Evolutionary conservation across 768 basidiomycete genomes (phyloP), one percentile per base, ranked within the genome.

Genomic region (Gelatoporia subvermispora): DNA sequence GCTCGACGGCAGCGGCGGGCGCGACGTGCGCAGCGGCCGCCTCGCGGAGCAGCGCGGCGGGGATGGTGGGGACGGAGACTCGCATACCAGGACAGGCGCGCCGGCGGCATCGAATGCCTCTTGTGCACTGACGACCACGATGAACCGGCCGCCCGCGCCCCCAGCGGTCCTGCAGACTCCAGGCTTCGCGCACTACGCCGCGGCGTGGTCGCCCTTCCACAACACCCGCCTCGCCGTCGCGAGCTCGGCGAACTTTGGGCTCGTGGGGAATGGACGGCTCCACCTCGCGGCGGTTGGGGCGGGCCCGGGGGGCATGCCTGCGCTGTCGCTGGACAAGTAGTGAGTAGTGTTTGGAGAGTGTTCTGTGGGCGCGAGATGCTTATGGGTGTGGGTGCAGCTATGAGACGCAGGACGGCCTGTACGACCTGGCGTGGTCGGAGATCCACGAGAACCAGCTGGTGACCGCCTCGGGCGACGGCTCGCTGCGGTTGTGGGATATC

Each of bases 391-490:
- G 79, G 47, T 85, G 79, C 58, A 93, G 90, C 52, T 95, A 84
- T 58, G 91, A 93, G 63, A 84, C 91, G 0, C 90, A 93, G 65
- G 93, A 95, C 60, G 89, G 86, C 0, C 67, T 94, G 8, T 94
- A 86, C 64, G 93, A 94, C 60, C 71, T 93, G 41, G 92, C 94
- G 1, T 98, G 94, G 94, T 93, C 90, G 31, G 95, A 98, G 69
- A 67, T 82, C 25, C 91, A 96, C 66, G 93, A 95, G 70, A 93
- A 95, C 61, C 95, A 98, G 62, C 68, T 98, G 34, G 85, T 88
- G 2, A 83, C 91, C 1, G 88, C 81, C 1, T 93, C 90, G 8
- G 95, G 92, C 40, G 92, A 96, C 60, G 93, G 93, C 2, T 87
- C 89, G 13, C 76, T 96, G 60, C 84, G 83, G 63, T 70, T 97